phyloP scores from a whole-genome alignment of 495 filamentous ascomycete species.

The Choiromyces venosus region DNA sequence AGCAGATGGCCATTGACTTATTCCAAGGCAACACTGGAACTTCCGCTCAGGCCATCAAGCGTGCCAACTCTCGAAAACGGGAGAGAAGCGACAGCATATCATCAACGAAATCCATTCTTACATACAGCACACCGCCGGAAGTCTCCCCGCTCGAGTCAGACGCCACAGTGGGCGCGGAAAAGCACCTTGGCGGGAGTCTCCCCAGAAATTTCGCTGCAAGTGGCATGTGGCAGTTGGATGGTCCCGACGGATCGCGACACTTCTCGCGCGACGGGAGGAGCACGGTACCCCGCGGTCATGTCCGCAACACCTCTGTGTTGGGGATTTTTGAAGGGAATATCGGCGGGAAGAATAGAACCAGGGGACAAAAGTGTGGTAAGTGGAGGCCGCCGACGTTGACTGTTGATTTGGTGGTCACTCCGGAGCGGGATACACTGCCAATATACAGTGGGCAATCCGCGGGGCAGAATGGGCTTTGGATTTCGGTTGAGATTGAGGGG shows the following conservation, averaged over 20 bases:
- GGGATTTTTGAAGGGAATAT: conserved; percentile 34
- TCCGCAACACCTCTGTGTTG: conserved; percentile 33
- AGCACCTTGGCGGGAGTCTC: not conserved
- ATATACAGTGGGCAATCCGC: conserved; percentile 10
- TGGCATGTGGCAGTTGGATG: conserved; percentile 8
- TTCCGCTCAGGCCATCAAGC: conserved; percentile 9
- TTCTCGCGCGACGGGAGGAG: conserved; percentile 5
- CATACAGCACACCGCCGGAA: not conserved
- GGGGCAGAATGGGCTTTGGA: conserved; percentile 23
- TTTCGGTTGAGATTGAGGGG: conserved; percentile 39
- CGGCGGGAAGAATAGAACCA: conserved; percentile 20
- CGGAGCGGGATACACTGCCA: conserved; percentile 34
- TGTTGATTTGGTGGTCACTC: conserved; percentile 30
- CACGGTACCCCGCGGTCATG: not conserved
- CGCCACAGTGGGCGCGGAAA: not conserved
- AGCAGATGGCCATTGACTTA: conserved; percentile 29
- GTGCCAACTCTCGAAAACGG: conserved; percentile 9
- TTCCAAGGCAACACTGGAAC: conserved; percentile 12
- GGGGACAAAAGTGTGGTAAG: conserved; percentile 14
- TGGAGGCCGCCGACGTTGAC: conserved; percentile 33
- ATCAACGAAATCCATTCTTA: conserved; percentile 2
- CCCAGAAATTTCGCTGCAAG: not conserved
- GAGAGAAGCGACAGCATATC: conserved; percentile 19
- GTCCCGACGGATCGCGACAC: not conserved
- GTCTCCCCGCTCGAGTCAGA: not conserved